Percentiles rank a stretch among this genome's conserved stretches.
phyloP scores from a whole-genome alignment of 345 rosid genomes.

The Ceriops tagal region DNA sequence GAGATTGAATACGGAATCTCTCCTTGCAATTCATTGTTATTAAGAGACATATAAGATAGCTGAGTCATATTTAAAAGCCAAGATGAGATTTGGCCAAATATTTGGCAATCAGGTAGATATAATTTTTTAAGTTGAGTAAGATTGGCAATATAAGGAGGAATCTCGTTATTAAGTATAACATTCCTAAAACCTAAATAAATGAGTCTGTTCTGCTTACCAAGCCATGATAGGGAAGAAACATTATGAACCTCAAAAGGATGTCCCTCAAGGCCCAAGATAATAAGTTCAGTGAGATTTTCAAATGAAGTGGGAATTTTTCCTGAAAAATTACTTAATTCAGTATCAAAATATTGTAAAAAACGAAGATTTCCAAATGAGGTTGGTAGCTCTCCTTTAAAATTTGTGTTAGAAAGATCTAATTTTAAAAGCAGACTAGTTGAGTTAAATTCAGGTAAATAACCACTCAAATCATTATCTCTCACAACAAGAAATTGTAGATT shows the following conservation, averaged over 20 bases:
- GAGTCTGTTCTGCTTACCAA: neutral
- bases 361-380: neutral
- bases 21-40: neutral
- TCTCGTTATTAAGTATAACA: neutral
- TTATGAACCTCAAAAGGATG: neutral
- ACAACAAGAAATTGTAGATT: too few relatives aligned
- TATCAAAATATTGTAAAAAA: neutral
- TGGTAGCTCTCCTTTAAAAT: neutral
- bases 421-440: neutral
- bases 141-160: neutral
- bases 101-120: accelerated
- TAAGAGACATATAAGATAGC: neutral
- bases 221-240: neutral
- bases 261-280: neutral
- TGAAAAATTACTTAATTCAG: neutral
- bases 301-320: neutral
- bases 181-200: neutral
- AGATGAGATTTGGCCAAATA: neutral
- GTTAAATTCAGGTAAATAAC: neutral
- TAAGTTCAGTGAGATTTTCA: neutral
- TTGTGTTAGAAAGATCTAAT: neutral
- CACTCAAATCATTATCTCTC: too few relatives aligned
- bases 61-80: neutral
- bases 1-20: neutral
- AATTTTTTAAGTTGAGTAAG: neutral